Percentiles rank a stretch among this genome's conserved stretches.
Conservation (phyloP, 1,284 basidiomycete species). For the Mrakiaceae sp. region DNA sequence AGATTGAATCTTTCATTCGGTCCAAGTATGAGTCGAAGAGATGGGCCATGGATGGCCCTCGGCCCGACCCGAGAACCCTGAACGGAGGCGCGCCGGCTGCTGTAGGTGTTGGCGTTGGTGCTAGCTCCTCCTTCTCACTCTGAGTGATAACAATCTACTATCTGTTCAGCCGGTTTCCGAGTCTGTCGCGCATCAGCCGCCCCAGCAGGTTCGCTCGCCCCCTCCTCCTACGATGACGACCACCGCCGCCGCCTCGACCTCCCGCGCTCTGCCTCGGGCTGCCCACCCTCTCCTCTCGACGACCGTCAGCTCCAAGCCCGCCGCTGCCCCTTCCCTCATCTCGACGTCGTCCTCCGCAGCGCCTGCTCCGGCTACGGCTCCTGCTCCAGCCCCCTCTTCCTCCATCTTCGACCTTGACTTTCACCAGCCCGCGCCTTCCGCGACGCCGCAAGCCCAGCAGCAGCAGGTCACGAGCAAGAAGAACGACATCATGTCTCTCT, state of each 20-base stretch:
- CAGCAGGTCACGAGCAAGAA: constrained; percentile 23
- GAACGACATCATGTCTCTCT: constrained; percentile 37
- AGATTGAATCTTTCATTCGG: constrained; percentile 95
- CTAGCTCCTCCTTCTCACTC: background rate
- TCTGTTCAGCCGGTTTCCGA: background rate
- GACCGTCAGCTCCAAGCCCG: constrained; percentile 10
- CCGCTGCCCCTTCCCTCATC: constrained; percentile 18
- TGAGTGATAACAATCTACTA: background rate
- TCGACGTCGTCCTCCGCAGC: background rate
- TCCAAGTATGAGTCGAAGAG: constrained; percentile 90
- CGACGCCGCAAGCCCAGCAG: constrained; percentile 7
- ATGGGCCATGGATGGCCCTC: constrained; percentile 84
- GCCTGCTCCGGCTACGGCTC: constrained; percentile 17
- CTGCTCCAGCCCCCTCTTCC: constrained; percentile 20
- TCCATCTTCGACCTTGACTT: constrained; percentile 38
- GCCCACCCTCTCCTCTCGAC: constrained; percentile 29
- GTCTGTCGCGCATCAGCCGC: background rate
- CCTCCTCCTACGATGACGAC: constrained; percentile 18
- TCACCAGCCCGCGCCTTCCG: constrained; percentile 27
- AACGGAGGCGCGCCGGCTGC: constrained; percentile 23
- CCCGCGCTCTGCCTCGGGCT: constrained; percentile 20
- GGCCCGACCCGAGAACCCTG: constrained; percentile 59
- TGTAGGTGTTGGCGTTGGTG: background rate
- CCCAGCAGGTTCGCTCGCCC: background rate
- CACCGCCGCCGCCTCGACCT: constrained; percentile 20